A percentile compares a stretch with the other conserved stretches of the same genome.
phyloP scores from a whole-genome alignment of 768 basidiomycete species.

The Rhizopogon vulgaris region DNA sequence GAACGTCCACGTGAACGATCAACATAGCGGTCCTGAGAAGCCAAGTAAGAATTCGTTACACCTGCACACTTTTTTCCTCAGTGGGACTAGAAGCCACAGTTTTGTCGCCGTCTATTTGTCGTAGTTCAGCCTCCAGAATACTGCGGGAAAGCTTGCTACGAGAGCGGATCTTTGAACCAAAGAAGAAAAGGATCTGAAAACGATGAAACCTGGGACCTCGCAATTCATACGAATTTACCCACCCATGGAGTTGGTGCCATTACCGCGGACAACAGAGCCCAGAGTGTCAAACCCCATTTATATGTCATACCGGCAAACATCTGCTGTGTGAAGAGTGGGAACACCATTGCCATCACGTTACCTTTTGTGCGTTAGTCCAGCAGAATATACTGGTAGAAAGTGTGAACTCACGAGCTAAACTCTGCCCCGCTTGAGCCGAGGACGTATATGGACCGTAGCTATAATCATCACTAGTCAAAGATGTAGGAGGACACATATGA shows the following conservation, averaged over 20 bases:
- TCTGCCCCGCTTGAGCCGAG: constrained; percentile 49
- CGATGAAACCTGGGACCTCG: background rate
- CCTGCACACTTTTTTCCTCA: background rate
- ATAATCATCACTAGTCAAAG: background rate
- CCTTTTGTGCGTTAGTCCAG: constrained; percentile 16
- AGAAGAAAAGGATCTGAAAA: constrained; percentile 22
- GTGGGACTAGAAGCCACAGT: background rate
- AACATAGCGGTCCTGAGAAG: background rate
- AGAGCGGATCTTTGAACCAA: constrained; percentile 27
- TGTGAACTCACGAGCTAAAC: constrained; percentile 33
- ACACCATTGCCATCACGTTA: constrained; percentile 34
- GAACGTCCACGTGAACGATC: background rate
- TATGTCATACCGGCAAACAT: constrained; percentile 44
- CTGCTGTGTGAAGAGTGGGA: constrained; percentile 43
- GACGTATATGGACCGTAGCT: constrained; percentile 45
- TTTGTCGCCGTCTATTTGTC: background rate
- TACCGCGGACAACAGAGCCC: constrained; percentile 33
- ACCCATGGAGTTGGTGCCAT: constrained; percentile 42
- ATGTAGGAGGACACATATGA: background rate
- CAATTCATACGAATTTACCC: constrained; percentile 7
- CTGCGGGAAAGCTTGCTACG: constrained; percentile 17
- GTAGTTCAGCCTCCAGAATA: constrained; percentile 13
- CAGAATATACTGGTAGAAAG: background rate
- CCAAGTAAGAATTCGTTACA: background rate
- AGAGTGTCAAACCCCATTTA: constrained; percentile 42